Evolutionary conservation across 495 filamentous ascomycete genomes (phyloP).

Genomic region (Trichocladium antarcticum): DNA sequence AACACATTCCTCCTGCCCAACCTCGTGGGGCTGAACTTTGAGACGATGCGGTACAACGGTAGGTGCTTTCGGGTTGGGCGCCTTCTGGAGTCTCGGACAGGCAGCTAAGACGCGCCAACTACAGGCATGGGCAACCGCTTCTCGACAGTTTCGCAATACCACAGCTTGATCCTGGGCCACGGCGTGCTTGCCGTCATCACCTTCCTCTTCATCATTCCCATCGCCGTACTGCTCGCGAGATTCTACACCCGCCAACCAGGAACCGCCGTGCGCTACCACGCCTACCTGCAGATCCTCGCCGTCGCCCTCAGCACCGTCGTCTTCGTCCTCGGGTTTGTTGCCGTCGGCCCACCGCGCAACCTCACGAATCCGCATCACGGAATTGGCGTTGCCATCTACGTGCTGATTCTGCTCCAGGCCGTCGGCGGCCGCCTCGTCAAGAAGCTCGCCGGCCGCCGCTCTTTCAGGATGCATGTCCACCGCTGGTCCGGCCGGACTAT

Average conservation of each 20-base stretch:
- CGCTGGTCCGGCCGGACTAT: slow-evolving; percentile 74
- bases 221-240: slow-evolving; percentile 63
- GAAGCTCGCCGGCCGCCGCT: slow-evolving; percentile 43
- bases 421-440: slow-evolving; percentile 65
- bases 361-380: slow-evolving; percentile 92
- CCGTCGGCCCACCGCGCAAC: slow-evolving; percentile 63
- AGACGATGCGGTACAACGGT: slow-evolving; percentile 96
- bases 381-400: slow-evolving; percentile 84
- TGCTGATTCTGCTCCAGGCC: slow-evolving; percentile 67
- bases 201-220: slow-evolving; percentile 74
- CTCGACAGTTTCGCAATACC: slow-evolving; percentile 60
- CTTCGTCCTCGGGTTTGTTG: slow-evolving; percentile 67
- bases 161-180: slow-evolving; percentile 68
- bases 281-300: slow-evolving; percentile 77
- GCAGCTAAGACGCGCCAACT: slow-evolving; percentile 1
- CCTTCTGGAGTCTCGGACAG: no score
- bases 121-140: slow-evolving; percentile 90
- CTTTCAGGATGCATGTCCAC: slow-evolving; percentile 69
- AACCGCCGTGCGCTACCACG: slow-evolving; percentile 64
- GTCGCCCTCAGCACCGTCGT: slow-evolving; percentile 58
- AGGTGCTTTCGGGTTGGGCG: slow-evolving; percentile 24
- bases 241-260: slow-evolving; percentile 53
- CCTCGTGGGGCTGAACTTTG: slow-evolving; percentile 76
- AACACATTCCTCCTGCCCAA: slow-evolving; percentile 86
- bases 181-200: slow-evolving; percentile 77